Evolutionary conservation across 179 eudicot genomes (phyloP).

Genomic region (Camellia oleifera): DNA sequence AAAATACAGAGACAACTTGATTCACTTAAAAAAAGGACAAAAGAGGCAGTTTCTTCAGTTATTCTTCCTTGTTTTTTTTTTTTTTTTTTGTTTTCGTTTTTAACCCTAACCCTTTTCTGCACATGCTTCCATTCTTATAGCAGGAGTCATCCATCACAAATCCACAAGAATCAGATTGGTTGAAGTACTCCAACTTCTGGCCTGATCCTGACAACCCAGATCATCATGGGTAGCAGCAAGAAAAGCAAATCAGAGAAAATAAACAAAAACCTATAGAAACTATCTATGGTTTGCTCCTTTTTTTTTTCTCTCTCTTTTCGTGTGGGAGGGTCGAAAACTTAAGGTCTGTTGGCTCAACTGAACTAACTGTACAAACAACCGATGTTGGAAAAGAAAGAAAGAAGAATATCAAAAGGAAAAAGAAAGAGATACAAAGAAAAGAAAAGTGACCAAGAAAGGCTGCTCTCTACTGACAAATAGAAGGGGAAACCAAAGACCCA

Average conservation of each 20-base stretch:
- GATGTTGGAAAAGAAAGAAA: constrained; percentile 27
- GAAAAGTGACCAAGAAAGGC: background rate
- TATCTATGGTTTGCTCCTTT: constrained; percentile 8
- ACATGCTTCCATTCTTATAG: constrained; percentile 17
- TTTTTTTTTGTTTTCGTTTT: background rate
- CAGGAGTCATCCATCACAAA: constrained; percentile 72
- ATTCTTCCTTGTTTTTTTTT: background rate
- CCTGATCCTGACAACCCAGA: constrained; percentile 72
- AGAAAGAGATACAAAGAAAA: background rate
- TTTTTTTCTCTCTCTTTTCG: constrained; percentile 4
- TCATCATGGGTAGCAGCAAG: constrained; percentile 63
- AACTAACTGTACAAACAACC: constrained; percentile 19
- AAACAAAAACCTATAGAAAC: background rate
- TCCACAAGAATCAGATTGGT: constrained; percentile 34
- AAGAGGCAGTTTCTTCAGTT: constrained; percentile 23
- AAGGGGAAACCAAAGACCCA: background rate
- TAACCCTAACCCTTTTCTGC: constrained; percentile 27
- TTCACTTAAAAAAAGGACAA: background rate
- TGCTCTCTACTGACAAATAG: constrained; percentile 14
- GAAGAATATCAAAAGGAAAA: constrained; percentile 14
- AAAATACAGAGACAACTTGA: background rate
- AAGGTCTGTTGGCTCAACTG: constrained; percentile 22
- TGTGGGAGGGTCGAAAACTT: background rate
- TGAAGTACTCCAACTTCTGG: constrained; percentile 69
- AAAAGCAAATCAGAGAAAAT: background rate